These are phyloP conservation scores for California macrophylla DNA, from an alignment of 441 rosid genomes.

Conservation along the genomic window DNA sequence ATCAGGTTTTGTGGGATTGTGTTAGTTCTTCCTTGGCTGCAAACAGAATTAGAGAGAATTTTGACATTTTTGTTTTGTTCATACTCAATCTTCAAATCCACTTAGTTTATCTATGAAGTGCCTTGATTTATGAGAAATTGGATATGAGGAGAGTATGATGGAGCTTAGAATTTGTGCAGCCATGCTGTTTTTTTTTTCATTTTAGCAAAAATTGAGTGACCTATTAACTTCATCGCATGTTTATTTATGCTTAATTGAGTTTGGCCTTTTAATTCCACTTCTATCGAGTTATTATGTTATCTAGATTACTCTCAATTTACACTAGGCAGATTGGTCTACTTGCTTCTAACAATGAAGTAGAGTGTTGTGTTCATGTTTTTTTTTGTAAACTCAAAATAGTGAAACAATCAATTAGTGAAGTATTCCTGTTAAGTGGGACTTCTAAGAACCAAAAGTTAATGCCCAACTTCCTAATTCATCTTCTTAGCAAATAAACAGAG, in stretches of 20 bases:
- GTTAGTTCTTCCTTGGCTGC: not conserved
- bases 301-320: not conserved
- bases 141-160: not conserved
- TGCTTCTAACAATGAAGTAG: not conserved
- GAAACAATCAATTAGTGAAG: not conserved
- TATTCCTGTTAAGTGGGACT: not conserved
- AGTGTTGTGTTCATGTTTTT: not conserved
- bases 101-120: not conserved
- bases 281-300: not conserved
- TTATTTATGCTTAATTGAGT: not conserved
- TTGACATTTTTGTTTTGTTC: not conserved
- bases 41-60: not conserved
- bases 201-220: not conserved
- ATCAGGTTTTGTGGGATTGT: not conserved
- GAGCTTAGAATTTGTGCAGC: not conserved
- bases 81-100: not conserved
- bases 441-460: not conserved
- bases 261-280: slow-evolving; percentile 1
- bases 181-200: not conserved
- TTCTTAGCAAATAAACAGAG: not conserved
- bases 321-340: not conserved
- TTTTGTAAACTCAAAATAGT: not conserved
- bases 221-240: not conserved
- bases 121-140: not conserved
- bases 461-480: not conserved